Conservation (phyloP, 2,329 filamentous ascomycete species). For the Ampelomyces quisqualis region DNA sequence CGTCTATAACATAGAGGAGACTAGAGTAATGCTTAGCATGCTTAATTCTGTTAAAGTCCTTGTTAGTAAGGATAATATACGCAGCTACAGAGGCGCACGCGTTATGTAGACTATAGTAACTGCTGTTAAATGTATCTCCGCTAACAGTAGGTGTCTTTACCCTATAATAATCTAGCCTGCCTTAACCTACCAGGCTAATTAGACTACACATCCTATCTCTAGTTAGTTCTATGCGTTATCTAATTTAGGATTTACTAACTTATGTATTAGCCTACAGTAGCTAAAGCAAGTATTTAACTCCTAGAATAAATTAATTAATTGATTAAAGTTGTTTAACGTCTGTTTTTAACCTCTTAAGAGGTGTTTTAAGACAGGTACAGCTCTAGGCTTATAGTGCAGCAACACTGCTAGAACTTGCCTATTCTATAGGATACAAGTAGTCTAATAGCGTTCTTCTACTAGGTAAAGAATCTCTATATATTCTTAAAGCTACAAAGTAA, state of each 20-base stretch:
- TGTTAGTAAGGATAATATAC: conserved; percentile 20
- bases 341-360: no score
- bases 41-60: conserved; percentile 13
- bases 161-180: conserved; percentile 25
- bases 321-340: no score
- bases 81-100: conserved; percentile 18
- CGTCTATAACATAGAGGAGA: conserved; percentile 15
- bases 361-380: no score
- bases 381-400: no score
- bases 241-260: conserved; percentile 25
- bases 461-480: no score
- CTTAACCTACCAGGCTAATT: conserved; percentile 20
- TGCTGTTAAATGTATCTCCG: conserved; percentile 21
- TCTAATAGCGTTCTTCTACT: no score
- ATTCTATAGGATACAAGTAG: no score
- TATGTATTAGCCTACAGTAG: conserved; percentile 40
- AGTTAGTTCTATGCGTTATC: conserved; percentile 14
- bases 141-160: conserved; percentile 19
- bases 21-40: conserved; percentile 4
- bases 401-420: no score
- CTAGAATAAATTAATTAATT: conserved; percentile 32
- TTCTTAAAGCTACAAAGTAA: no score
- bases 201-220: conserved; percentile 15
- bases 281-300: conserved; percentile 40
- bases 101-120: conserved; percentile 25